phyloP scores from a whole-genome alignment of 179 eudicot species.

The Pouteria campechiana region DNA sequence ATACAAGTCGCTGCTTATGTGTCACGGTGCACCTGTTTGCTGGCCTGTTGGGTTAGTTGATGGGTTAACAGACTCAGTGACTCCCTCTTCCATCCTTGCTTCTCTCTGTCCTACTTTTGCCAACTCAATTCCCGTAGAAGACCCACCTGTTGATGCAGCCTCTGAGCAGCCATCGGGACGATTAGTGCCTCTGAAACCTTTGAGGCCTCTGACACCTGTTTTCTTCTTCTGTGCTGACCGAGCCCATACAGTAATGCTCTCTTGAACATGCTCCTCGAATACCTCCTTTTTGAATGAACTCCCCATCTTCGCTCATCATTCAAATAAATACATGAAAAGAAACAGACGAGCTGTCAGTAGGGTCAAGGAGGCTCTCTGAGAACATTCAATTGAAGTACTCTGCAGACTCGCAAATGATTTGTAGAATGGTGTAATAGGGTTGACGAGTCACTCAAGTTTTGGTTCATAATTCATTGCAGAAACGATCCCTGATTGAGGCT shows the following conservation, averaged over 20 bases:
- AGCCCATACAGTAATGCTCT: slow-evolving; percentile 72
- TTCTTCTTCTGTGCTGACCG: slow-evolving; percentile 48
- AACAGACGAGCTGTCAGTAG: not conserved
- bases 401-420: no score
- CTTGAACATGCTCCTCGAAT: slow-evolving; percentile 83
- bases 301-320: slow-evolving; percentile 60
- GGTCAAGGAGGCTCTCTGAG: not conserved
- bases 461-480: no score
- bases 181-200: no score
- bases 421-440: no score
- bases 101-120: slow-evolving; percentile 8
- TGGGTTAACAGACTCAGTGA: no score
- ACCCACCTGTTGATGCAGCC: slow-evolving; percentile 14
- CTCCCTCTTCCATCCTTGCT: slow-evolving; percentile 7
- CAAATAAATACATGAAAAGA: not conserved
- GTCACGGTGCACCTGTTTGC: no score
- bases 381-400: no score
- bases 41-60: no score
- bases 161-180: slow-evolving; percentile 11
- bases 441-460: no score
- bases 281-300: slow-evolving; percentile 71
- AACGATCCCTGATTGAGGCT: no score
- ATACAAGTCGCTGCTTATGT: no score
- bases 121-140: slow-evolving; percentile 18
- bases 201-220: slow-evolving; percentile 15